These are phyloP conservation scores for Coccomyxa subellipsoidea DNA, from an alignment of 163 green algal species.

Conservation along the genomic window DNA sequence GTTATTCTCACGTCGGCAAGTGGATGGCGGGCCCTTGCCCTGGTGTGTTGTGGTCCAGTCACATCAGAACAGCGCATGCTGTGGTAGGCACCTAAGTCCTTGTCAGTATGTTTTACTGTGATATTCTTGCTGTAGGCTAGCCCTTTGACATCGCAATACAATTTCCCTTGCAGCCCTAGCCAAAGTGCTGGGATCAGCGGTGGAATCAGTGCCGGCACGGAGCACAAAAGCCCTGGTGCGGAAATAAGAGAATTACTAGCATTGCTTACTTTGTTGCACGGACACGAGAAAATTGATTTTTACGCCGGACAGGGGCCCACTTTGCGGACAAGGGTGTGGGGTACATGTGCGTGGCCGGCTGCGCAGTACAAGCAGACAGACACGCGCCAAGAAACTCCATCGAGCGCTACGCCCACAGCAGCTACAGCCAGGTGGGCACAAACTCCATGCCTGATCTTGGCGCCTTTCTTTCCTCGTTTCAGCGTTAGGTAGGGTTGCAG, in stretches of 20 bases:
- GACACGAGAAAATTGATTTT: neutral
- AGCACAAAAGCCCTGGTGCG: too few relatives aligned
- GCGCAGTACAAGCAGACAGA: conserved; percentile 33
- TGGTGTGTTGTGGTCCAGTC: neutral
- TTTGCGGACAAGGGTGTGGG: conserved; percentile 35
- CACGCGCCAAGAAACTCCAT: conserved; percentile 19
- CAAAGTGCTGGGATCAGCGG: too few relatives aligned
- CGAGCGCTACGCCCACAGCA: conserved; percentile 19
- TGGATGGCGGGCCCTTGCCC: neutral
- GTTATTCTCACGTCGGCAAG: too few relatives aligned
- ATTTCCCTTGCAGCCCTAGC: too few relatives aligned
- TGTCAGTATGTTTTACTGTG: neutral
- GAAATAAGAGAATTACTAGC: too few relatives aligned
- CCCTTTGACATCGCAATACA: too few relatives aligned
- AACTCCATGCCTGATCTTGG: neutral
- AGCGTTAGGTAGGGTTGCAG: too few relatives aligned
- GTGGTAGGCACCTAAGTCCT: neutral
- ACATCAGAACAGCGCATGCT: neutral
- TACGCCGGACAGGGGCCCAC: conserved; percentile 21
- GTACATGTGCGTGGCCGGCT: conserved; percentile 44
- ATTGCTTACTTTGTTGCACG: too few relatives aligned
- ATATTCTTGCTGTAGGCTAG: neutral
- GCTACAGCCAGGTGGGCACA: conserved; percentile 27
- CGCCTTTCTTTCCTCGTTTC: too few relatives aligned
- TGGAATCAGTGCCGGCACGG: too few relatives aligned